Evolutionary conservation across 495 filamentous ascomycete species (phyloP).

Genomic region (Lindgomyces ingoldianus): DNA sequence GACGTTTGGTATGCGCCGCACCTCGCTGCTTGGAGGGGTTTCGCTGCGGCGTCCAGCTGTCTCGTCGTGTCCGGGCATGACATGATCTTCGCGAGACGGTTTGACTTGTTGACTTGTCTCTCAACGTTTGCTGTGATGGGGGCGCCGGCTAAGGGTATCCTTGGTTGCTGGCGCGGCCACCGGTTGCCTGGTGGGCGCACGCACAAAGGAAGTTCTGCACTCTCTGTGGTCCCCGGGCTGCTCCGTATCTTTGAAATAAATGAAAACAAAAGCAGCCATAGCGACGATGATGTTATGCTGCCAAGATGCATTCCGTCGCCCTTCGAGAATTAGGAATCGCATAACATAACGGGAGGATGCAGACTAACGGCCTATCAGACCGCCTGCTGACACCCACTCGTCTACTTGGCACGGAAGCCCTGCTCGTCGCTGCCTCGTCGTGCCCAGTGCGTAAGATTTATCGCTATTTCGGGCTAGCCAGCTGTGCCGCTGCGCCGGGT

Average conservation of each 20-base stretch:
- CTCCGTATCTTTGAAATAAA: too few relatives aligned
- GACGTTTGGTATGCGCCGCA: conserved; percentile 14
- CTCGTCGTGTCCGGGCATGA: background rate
- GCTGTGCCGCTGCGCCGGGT: conserved; percentile 14
- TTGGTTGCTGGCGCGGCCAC: background rate
- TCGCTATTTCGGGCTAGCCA: conserved; percentile 6
- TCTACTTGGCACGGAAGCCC: background rate
- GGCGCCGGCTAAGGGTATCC: background rate
- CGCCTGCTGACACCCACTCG: background rate
- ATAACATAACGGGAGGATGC: conserved; percentile 11
- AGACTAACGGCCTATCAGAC: conserved; percentile 8
- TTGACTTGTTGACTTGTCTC: background rate
- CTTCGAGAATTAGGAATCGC: conserved; percentile 20
- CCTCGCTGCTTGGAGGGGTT: background rate
- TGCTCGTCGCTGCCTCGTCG: conserved; percentile 6
- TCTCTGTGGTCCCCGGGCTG: too few relatives aligned
- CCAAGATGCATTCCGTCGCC: conserved; percentile 10
- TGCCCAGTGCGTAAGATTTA: conserved; percentile 16
- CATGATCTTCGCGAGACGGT: background rate
- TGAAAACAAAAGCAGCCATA: background rate
- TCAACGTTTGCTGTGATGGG: background rate
- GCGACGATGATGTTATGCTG: background rate
- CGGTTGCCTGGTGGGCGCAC: background rate
- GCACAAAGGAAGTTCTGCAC: background rate
- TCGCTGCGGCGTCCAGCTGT: background rate